Evolutionary conservation across 2,329 filamentous ascomycete species (phyloP).

Genomic region (Alternaria sp.): DNA sequence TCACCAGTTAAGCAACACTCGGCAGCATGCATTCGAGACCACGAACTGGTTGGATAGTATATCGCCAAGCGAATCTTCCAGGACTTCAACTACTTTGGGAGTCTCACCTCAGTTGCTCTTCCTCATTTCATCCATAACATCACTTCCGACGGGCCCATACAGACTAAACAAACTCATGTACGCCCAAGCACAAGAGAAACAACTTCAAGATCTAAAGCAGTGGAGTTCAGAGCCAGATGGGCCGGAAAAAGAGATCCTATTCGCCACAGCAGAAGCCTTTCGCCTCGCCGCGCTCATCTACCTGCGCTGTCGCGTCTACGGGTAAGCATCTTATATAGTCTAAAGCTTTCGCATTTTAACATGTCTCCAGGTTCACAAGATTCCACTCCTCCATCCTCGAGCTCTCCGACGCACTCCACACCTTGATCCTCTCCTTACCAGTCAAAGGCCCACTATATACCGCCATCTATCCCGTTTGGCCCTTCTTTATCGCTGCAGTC

Average conservation of each 20-base stretch:
- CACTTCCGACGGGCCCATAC: conserved; percentile 22
- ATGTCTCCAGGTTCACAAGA: conserved; percentile 31
- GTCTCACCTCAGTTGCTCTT: conserved; percentile 40
- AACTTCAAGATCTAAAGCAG: conserved; percentile 36
- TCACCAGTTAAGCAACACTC: conserved; percentile 25
- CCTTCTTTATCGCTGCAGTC: conserved; percentile 42
- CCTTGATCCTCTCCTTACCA: conserved; percentile 3
- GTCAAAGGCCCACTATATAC: conserved; percentile 43
- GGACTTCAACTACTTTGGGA: conserved; percentile 33
- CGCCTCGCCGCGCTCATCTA: conserved; percentile 43
- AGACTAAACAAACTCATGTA: conserved; percentile 28
- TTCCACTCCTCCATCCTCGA: conserved; percentile 39
- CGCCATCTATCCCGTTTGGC: conserved; percentile 43
- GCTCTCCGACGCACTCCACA: conserved; percentile 34
- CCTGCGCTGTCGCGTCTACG: conserved; percentile 39
- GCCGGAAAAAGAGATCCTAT: conserved; percentile 30
- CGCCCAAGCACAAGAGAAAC: conserved; percentile 33
- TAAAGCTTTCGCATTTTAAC: neutral
- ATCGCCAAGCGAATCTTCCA: conserved; percentile 27
- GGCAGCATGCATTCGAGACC: conserved; percentile 34
- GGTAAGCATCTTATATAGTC: conserved; percentile 20
- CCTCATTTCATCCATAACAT: conserved; percentile 38
- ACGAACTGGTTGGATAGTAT: conserved; percentile 33
- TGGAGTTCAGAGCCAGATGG: conserved; percentile 35
- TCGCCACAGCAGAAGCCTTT: conserved; percentile 40